A percentile compares a stretch with the other conserved stretches of the same genome.
Evolutionary conservation across 176 grass and related monocot species (phyloP).

Genomic region (Panicum miliaceum): DNA sequence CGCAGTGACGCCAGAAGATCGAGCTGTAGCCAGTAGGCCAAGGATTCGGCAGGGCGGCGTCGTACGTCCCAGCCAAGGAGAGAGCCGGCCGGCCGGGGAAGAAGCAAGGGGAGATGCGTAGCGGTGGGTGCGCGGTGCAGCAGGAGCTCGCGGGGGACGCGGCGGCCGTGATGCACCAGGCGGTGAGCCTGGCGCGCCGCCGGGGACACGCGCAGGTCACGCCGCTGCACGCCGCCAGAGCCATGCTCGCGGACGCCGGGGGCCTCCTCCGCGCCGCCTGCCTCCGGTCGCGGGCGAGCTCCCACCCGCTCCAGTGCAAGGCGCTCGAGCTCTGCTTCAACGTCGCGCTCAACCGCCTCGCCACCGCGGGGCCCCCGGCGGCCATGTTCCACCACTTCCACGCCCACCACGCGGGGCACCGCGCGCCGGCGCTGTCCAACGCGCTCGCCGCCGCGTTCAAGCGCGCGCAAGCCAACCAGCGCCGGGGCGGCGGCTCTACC

Average conservation of each 20-base stretch:
- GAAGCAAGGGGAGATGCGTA: constrained; percentile 43
- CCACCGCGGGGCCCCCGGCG: constrained; percentile 37
- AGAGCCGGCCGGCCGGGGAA: no score
- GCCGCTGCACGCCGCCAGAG: constrained; percentile 69
- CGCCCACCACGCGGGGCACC: background rate
- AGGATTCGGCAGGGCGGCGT: background rate
- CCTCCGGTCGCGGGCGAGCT: constrained; percentile 55
- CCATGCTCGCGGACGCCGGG: constrained; percentile 57
- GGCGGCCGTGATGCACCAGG: constrained; percentile 54
- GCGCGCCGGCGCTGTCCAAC: constrained; percentile 63
- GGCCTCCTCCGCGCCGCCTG: constrained; percentile 68
- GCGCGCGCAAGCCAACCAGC: constrained; percentile 28
- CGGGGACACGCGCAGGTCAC: constrained; percentile 72
- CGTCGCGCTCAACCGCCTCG: constrained; percentile 74
- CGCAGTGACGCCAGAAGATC: background rate
- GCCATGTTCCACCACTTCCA: constrained; percentile 30
- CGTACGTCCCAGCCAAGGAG: background rate
- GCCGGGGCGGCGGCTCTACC: constrained; percentile 1
- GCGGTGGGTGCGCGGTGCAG: constrained; percentile 52
- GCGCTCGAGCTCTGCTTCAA: constrained; percentile 77
- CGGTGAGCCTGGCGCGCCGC: constrained; percentile 49
- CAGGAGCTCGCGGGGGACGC: constrained; percentile 60
- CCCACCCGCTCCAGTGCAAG: constrained; percentile 63
- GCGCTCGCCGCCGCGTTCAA: constrained; percentile 83
- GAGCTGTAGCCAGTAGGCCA: background rate